Conservation (phyloP, 148 eudicot genomes). For the Nepenthes gracilis region DNA sequence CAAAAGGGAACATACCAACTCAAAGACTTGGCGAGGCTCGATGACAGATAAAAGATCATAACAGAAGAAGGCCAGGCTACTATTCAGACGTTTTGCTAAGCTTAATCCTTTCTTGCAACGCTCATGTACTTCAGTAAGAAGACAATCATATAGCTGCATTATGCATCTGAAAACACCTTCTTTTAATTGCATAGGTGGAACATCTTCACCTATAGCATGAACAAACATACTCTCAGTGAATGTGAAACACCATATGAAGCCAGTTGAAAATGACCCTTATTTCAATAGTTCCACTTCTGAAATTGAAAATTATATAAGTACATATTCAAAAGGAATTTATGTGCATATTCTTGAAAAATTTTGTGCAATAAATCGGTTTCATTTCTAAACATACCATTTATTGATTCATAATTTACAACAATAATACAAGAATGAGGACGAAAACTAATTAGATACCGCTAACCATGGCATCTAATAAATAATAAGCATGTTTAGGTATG, state of each 20-base stretch:
- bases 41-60: constrained; percentile 86
- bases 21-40: constrained; percentile 99
- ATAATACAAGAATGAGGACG: too few relatives aligned
- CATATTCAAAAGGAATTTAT: too few relatives aligned
- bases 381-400: too few relatives aligned
- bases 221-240: constrained; percentile 6
- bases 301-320: too few relatives aligned
- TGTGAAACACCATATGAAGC: constrained; percentile 1
- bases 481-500: too few relatives aligned
- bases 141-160: constrained; percentile 91
- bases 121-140: constrained; percentile 97
- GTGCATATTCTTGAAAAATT: too few relatives aligned
- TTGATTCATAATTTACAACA: too few relatives aligned
- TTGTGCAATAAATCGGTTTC: too few relatives aligned
- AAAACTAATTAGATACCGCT: too few relatives aligned
- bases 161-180: constrained; percentile 97
- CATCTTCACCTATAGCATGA: constrained; percentile 70
- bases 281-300: too few relatives aligned
- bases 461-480: too few relatives aligned
- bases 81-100: constrained; percentile 88
- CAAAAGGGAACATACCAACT: constrained; percentile 55
- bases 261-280: background rate
- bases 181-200: constrained; percentile 97
- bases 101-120: constrained; percentile 95
- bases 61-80: constrained; percentile 95